Base-by-base conservation (phyloP, 1,139 yeast genomes). In the Geotrichum europaeum region DNA sequence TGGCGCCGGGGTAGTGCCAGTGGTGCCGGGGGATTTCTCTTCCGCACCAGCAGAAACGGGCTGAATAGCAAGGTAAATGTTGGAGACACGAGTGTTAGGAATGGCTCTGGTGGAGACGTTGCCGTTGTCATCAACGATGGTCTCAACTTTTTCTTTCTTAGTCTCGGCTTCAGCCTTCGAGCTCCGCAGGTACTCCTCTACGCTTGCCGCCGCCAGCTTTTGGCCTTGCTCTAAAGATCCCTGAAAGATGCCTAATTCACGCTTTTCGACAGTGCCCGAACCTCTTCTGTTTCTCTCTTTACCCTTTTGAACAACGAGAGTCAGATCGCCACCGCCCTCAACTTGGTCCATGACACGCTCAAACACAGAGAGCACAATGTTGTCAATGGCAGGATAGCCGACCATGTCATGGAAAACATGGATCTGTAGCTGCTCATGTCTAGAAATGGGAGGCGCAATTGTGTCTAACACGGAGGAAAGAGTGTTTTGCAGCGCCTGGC, bases 161-260 rank as follows among this genome's bases (percentile, higher is more conserved):
- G 62, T 64, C 9, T 63, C 47, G 13, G 18, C 67, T 51, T 71
- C 72, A 13, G 66, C 63, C 20, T 78, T 76, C 69, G 81, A 83
- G 43, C 60, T 60, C 50, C 65, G 60, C 52, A 64, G 81, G 28
- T 87, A 83, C 62, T 84, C 84, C 55, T 91, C 97, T 67, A 92
- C 80, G 71, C 90, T 91, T 6, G 97, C 98, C 68, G 83, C 79
- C 53, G 96, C 88, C 64, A 92, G 80, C 72, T 92, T 92, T 68
- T 88, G 95, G n/a, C 96, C 98, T 70, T 89, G 96, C 55, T 84
- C 82, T 3, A 84, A 70, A 65, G 88, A 87, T 9, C 98, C 97
- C 55, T 81, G 78, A 70, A 91, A 89, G 68, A 89, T 74, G 65
- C 87, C 87, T 70, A 92, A 80, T 61, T 83, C 82, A 45, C 83